Evolutionary conservation across 2,329 filamentous ascomycete species (phyloP).

Genomic region (Pleoardoris graminearum): DNA sequence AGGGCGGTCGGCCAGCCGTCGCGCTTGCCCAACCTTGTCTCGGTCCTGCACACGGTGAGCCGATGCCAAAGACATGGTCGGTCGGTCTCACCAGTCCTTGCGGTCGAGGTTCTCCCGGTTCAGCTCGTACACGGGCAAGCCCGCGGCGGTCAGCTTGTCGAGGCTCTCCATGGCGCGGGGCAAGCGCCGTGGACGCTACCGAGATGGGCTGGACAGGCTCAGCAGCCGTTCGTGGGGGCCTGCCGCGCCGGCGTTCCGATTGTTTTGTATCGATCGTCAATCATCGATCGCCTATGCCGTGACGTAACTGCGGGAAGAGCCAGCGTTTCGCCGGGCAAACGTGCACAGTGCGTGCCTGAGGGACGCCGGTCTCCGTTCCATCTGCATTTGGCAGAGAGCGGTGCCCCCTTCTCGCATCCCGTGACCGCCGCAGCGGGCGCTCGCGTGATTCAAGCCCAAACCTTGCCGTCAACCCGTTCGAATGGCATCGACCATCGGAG

Average conservation of each 20-base stretch:
- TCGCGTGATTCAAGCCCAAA: too few relatives aligned
- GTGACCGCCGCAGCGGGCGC: too few relatives aligned
- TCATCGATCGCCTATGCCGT: neutral
- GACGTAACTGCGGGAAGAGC: neutral
- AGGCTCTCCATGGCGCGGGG: constrained; percentile 34
- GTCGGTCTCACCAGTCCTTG: constrained; percentile 32
- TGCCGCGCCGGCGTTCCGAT: too few relatives aligned
- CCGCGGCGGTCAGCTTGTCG: constrained; percentile 36
- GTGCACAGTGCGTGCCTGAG: neutral
- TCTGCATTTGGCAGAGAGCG: neutral
- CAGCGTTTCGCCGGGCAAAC: neutral
- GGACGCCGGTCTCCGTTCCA: neutral
- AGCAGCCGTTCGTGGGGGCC: neutral
- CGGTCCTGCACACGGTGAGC: constrained; percentile 23
- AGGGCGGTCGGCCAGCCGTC: constrained; percentile 43
- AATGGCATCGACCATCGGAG: too few relatives aligned
- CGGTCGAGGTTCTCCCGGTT: constrained; percentile 32
- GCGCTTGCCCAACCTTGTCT: constrained; percentile 37
- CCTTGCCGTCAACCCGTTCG: too few relatives aligned
- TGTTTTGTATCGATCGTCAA: neutral
- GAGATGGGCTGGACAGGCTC: neutral
- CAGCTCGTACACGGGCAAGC: constrained; percentile 36
- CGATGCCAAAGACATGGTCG: constrained; percentile 2
- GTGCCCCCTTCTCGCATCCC: neutral
- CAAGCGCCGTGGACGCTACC: constrained; percentile 1